Percentiles rank a stretch among this genome's conserved stretches.
phyloP scores from a whole-genome alignment of 306 rosid genomes.

The Vicia sativa region DNA sequence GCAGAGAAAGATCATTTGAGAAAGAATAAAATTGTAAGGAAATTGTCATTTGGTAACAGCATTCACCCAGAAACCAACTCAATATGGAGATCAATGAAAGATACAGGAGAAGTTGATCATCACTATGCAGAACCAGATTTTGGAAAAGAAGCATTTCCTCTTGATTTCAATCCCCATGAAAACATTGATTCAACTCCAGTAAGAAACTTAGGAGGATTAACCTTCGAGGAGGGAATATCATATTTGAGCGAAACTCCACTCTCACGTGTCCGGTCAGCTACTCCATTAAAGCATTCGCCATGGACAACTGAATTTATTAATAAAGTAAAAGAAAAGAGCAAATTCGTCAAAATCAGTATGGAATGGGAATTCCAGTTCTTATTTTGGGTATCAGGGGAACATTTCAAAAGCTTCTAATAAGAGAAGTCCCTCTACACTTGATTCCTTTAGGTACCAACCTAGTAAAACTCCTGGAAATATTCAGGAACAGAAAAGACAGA shows the following conservation, averaged over 20 bases:
- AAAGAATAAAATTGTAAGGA: slow-evolving; percentile 58
- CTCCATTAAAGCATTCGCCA: slow-evolving; percentile 59
- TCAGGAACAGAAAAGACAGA: slow-evolving; percentile 67
- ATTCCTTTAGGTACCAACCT: slow-evolving; percentile 72
- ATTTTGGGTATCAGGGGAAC: slow-evolving; percentile 49
- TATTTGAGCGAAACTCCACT: slow-evolving; percentile 68
- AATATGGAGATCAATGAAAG: slow-evolving; percentile 52
- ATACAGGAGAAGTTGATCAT: slow-evolving; percentile 40
- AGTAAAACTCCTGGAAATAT: slow-evolving; percentile 52
- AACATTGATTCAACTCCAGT: slow-evolving; percentile 44
- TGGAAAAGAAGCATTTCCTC: slow-evolving; percentile 40
- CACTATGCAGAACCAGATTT: slow-evolving; percentile 43
- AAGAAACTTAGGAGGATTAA: slow-evolving; percentile 47
- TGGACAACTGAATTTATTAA: slow-evolving; percentile 83
- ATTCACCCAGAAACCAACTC: slow-evolving; percentile 45
- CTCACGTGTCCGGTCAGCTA: slow-evolving; percentile 62
- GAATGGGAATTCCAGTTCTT: slow-evolving; percentile 47
- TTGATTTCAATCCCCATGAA: slow-evolving; percentile 39
- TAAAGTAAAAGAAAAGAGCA: slow-evolving; percentile 79
- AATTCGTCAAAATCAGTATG: slow-evolving; percentile 60
- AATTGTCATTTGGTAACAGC: slow-evolving; percentile 52
- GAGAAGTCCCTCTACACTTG: slow-evolving; percentile 76
- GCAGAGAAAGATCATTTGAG: slow-evolving; percentile 47
- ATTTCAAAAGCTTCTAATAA: slow-evolving; percentile 50
- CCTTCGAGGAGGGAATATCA: slow-evolving; percentile 51